These are phyloP conservation scores for Mentha longifolia DNA, from an alignment of 257 asterid genomes.

Conservation along the genomic window DNA sequence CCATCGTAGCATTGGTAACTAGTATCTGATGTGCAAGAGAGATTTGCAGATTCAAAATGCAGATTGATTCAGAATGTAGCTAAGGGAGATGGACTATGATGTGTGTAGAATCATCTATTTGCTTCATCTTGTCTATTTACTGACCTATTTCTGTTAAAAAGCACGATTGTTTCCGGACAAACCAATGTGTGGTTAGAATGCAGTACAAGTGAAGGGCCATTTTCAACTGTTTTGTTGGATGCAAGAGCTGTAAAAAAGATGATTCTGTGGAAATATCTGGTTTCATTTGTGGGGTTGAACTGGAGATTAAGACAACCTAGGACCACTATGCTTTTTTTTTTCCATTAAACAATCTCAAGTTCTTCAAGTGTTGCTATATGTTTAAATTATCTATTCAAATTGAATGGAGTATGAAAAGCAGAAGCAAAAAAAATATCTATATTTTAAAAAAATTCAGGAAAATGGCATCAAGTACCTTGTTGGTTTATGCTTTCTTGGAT, in stretches of 20 bases:
- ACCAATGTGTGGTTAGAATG: no score
- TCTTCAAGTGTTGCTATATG: neutral
- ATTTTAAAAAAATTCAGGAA: neutral
- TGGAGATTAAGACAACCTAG: conserved; percentile 18
- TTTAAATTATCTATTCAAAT: neutral
- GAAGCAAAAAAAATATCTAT: neutral
- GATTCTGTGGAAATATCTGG: conserved; percentile 1
- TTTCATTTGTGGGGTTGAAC: conserved; percentile 17
- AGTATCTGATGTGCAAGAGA: neutral
- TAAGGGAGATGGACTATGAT: no score
- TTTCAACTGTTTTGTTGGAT: no score
- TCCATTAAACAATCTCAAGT: neutral
- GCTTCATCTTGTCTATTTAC: no score
- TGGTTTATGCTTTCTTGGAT: conserved; percentile 5
- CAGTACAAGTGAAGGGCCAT: no score
- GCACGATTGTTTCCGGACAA: no score
- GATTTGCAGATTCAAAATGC: neutral
- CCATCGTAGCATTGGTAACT: neutral
- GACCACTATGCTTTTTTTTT: neutral
- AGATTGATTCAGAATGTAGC: neutral
- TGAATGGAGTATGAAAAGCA: neutral
- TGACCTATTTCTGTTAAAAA: no score
- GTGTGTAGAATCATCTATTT: no score
- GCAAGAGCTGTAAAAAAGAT: no score
- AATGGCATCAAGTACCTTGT: neutral